Conservation (phyloP, 73 alveolate species). For the Symbiodinium pilosum region DNA sequence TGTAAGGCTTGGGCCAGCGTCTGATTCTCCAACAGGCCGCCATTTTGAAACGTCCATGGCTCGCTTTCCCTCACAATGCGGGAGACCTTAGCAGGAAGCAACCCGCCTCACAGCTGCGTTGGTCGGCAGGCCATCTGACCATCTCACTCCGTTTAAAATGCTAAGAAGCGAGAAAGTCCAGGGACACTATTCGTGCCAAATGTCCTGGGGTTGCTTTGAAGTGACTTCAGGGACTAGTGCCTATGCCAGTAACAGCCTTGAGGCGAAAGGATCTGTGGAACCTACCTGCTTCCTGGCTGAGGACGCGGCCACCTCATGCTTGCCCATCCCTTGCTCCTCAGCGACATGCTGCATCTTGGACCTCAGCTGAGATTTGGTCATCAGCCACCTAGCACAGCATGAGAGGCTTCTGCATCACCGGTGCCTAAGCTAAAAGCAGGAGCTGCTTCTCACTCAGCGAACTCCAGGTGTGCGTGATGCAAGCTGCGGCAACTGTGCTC, state of each 20-base stretch:
- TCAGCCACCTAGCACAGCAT: background rate
- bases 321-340: conserved; percentile 22
- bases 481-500: conserved; percentile 64
- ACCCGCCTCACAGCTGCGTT: background rate
- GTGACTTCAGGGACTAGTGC: too few species aligned
- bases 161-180: too few species aligned
- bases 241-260: too few species aligned
- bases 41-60: conserved; percentile 65
- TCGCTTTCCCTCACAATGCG: background rate
- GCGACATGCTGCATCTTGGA: conserved; percentile 60
- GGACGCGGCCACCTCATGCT: conserved; percentile 40
- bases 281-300: background rate
- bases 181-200: too few species aligned
- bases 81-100: conserved; percentile 18
- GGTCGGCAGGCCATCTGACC: background rate
- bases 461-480: conserved; percentile 51
- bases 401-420: background rate
- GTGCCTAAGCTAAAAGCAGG: conserved; percentile 7
- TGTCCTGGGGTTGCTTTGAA: too few species aligned
- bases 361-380: conserved; percentile 9
- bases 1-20: background rate
- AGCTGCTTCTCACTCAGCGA: background rate
- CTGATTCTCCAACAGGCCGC: conserved; percentile 75
- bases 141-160: too few species aligned
- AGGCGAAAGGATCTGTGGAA: too few species aligned